Base-by-base conservation (phyloP, 345 rosid genomes). In the Eucalyptus pumila region DNA sequence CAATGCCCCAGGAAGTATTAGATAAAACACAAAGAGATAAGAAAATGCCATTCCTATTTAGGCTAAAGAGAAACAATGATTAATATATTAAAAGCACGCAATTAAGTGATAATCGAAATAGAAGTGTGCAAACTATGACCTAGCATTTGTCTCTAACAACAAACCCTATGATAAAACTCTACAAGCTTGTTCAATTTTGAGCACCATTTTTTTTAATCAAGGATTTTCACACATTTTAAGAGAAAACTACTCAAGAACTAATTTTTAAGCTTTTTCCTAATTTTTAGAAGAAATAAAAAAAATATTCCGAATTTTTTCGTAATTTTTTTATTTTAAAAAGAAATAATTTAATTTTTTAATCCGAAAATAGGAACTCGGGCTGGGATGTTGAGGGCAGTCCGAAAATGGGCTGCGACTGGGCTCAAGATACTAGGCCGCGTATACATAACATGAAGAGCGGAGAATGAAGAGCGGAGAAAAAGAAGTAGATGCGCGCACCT, bases 1-100 rank as follows among this genome's bases (percentile, higher is more conserved):
- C 27, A 54, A 54, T 0, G 3, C 2, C 23, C 27, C 1, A 4
- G 0, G 30, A 21, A 56, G 27, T 10, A 56, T 56, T 56, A 56
- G 12, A 21, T 56, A 54, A 21, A 56, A 9, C 1, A 0, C 27
- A 56, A 56, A 24, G 62, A 56, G 0, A 56, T 21, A 9, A 9
- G 11, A 56, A 24, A 56, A 9, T 56, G 56, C 2, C 24, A 52
- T 52, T 52, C 24, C 3, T 23, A 23, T 21, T 0, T 52, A 52
- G 24, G 13, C 13, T 56, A 56, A 56, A 56, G 6, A 10, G 27
- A 56, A 56, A 4, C 62, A 4, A 4, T 9, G 1, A 56, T 23
- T 56, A 9, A 56, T 23, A 2, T 56, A 23, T 56, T 23, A 24
- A 23, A 56, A 56, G 62, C 27, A 24, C 0, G 6, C 27, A 23